These are phyloP conservation scores for Fusarium tanahbumbuense DNA, from an alignment of 2,329 filamentous ascomycete species.

Conservation along the genomic window DNA sequence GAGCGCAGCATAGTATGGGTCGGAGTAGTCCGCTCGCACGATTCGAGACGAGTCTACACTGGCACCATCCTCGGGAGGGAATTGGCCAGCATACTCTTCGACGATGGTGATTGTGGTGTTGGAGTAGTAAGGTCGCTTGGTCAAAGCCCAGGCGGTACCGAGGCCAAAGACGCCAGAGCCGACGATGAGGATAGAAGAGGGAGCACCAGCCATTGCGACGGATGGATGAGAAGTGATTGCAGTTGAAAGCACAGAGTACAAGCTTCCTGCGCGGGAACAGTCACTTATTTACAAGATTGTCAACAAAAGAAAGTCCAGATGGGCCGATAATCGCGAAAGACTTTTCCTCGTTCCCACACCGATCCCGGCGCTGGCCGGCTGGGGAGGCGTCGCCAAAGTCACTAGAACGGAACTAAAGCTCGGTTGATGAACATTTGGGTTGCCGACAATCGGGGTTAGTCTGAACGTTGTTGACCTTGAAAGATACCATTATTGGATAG, in stretches of 20 bases:
- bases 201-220: constrained; percentile 50
- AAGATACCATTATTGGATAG: constrained; percentile 12
- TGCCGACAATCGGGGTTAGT: constrained; percentile 41
- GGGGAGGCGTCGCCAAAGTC: constrained; percentile 4
- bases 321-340: constrained; percentile 32
- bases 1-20: constrained; percentile 79
- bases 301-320: constrained; percentile 24
- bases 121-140: constrained; percentile 68
- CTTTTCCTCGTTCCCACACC: constrained; percentile 41
- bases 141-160: constrained; percentile 73
- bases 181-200: constrained; percentile 71
- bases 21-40: constrained; percentile 81
- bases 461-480: constrained; percentile 1
- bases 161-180: constrained; percentile 75
- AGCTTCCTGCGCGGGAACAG: constrained; percentile 7
- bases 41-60: constrained; percentile 74
- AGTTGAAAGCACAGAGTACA: constrained; percentile 12
- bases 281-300: constrained; percentile 28
- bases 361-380: constrained; percentile 43
- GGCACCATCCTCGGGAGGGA: constrained; percentile 69
- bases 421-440: constrained; percentile 27
- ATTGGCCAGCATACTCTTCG: constrained; percentile 66
- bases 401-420: constrained; percentile 18
- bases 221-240: constrained; percentile 9
- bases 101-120: constrained; percentile 68